Base-by-base conservation (phyloP, 2,329 filamentous ascomycete species). In the Ambrosiella cleistominuta region DNA sequence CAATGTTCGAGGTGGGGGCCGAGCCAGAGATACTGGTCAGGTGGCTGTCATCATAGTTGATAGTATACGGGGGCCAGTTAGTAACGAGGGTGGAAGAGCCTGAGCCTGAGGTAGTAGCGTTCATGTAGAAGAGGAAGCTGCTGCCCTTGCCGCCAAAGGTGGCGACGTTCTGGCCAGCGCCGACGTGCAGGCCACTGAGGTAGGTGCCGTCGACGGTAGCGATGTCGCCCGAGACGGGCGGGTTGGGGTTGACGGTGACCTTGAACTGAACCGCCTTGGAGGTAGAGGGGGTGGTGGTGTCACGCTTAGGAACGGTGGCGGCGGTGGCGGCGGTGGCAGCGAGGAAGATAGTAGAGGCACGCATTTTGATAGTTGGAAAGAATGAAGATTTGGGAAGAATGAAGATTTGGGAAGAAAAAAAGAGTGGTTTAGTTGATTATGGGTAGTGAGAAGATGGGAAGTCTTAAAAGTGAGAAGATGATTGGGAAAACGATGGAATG, bases 51-150 rank as follows among this genome's bases (percentile, higher is more conserved):
- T 75, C 64, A 52, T 70, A 71, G 40, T 64, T 68, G 2, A 74
- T 71, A 57, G 68, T 68, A 3, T 65, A 65, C 3, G 70, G 71
- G 5, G 65, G 69, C 38, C 71, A 71, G 15, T 67, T 67, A 60
- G 75, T 73, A 35, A 68, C 70, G 17, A 49, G 8, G 17, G 37
- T 49, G 7, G n/a, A 8, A 11, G 38, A n/a, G 3, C n/a, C 64
- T 47, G 66, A n/a, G 7, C n/a, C 64, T 47, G 66, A 59, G 11
- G 67, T 67, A 11, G 74, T 75, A 63, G 71, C 74, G 63, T 78
- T 78, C 59, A 73, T 66, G 69, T 77, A 78, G 64, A 77, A 78
- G 60, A 72, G 63, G 54, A 67, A 59, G 1, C 70, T 73, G 0
- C 74, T 70, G 40, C 73, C 73, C 6, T 67, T 27, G 27, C 27